These are phyloP conservation scores for Kluyveromyces starmeri DNA, from an alignment of 805 yeast genomes.

Conservation along the genomic window DNA sequence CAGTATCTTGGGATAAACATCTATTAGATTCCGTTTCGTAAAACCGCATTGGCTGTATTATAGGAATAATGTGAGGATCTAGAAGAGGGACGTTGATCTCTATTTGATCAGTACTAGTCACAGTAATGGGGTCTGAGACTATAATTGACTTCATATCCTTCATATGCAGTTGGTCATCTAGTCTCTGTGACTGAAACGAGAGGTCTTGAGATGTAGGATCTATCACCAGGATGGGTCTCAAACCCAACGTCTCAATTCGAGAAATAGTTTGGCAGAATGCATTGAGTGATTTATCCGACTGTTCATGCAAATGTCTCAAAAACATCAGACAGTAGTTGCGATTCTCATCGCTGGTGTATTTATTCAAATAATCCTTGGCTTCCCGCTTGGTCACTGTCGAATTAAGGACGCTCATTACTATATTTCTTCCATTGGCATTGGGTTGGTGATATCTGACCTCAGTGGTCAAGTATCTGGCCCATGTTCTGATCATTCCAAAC, in stretches of 20 bases:
- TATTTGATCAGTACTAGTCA: constrained; percentile 11
- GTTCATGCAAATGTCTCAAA: constrained; percentile 17
- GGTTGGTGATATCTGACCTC: constrained; percentile 16
- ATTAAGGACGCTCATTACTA: constrained; percentile 75
- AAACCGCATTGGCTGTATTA: constrained; percentile 56
- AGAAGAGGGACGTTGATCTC: constrained; percentile 22
- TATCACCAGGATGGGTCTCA: constrained; percentile 60
- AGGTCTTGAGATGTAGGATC: constrained; percentile 28
- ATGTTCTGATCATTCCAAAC: constrained; percentile 1
- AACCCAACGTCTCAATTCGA: constrained; percentile 39
- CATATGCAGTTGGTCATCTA: constrained; percentile 18
- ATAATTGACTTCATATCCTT: constrained; percentile 21
- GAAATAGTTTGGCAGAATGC: constrained; percentile 20
- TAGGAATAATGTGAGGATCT: constrained; percentile 31
- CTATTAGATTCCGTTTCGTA: constrained; percentile 43
- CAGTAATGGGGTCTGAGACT: constrained; percentile 18
- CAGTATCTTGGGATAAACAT: constrained; percentile 32
- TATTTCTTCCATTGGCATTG: constrained; percentile 37
- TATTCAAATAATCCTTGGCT: constrained; percentile 68
- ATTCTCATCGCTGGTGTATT: constrained; percentile 37
- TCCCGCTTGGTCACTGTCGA: constrained; percentile 93
- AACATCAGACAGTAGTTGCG: constrained; percentile 23
- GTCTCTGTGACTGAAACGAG: constrained; percentile 14
- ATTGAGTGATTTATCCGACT: constrained; percentile 7
- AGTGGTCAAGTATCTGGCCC: constrained; percentile 2